These are phyloP conservation scores for Cenchrus fungigraminus DNA, from an alignment of 176 grass and related monocot genomes.

Conservation along the genomic window DNA sequence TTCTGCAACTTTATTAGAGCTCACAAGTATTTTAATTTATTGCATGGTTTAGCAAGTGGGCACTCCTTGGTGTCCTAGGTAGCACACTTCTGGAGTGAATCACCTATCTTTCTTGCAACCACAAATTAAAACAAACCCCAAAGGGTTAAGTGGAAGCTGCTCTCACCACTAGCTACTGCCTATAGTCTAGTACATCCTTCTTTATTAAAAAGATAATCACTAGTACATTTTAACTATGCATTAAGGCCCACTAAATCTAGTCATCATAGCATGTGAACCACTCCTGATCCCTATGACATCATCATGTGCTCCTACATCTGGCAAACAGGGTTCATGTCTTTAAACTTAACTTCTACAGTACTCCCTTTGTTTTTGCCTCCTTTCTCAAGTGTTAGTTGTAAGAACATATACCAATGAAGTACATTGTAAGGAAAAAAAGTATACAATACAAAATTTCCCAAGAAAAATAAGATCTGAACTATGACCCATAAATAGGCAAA, in stretches of 20 bases:
- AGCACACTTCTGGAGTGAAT: not conserved
- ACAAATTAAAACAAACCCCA: not conserved
- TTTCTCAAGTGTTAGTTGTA: not conserved
- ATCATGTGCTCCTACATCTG: constrained; percentile 34
- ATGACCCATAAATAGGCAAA: not conserved
- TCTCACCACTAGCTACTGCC: not conserved
- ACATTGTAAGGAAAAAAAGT: not conserved
- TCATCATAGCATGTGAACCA: constrained; percentile 42
- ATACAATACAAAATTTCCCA: not conserved
- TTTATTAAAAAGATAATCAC: not conserved
- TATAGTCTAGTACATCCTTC: not conserved
- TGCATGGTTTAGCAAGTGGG: not conserved
- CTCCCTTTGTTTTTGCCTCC: too few species aligned
- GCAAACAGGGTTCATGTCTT: constrained; percentile 36
- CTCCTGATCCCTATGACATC: constrained; percentile 46
- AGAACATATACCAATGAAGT: not conserved
- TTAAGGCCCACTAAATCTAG: constrained; percentile 51
- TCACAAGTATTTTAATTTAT: not conserved
- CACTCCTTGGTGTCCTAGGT: constrained; percentile 5
- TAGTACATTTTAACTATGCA: constrained; percentile 42
- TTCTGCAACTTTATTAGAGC: not conserved
- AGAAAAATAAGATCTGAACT: not conserved
- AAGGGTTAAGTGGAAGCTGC: constrained; percentile 25
- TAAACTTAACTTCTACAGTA: not conserved
- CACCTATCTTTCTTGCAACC: constrained; percentile 31